Evolutionary conservation across 2,329 filamentous ascomycete genomes (phyloP), one percentile per base, ranked within the genome.

Genomic region (Phoma sp.): DNA sequence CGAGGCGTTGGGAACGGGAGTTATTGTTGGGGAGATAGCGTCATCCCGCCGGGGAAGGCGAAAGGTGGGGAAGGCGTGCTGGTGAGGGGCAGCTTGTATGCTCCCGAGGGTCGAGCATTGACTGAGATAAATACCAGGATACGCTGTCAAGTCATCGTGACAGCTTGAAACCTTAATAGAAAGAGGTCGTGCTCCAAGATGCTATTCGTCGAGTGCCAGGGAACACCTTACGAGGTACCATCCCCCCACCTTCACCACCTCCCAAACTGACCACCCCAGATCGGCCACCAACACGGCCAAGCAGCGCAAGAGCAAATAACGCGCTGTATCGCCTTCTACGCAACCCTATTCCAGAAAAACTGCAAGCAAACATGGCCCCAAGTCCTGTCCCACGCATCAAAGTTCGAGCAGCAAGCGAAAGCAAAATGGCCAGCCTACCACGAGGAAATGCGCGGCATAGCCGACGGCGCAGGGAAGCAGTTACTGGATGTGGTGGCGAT

Each of bases 401-500:
- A 74, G 27, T 86, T 85, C 62, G 74, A 81, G 44, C 66, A 73
- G 6, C 72, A 78, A 0, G 75, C 85, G 1, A 68, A 75, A 35
- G 60, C 65, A 7, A 74, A 74, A 59, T 80, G 77, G 74, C 78
- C 78, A 1, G 68, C 64, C 1, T 79, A 77, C 51, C 70, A 78
- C 7, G 72, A 78, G 33, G 79, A 81, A 56, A 80, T 81, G 71
- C 58, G 63, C 45, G 86, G 83, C 10, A 77, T 87, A 36, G 83
- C 84, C 0, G 76, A 81, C 1, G 84, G 84, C 2, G 77, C 83
- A 0, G 70, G 64, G 0, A 66, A 78, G 7, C 59, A 74, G 0
- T 61, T 85, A 2, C 65, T 81, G 2, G 82, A 85, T 41, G 79
- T 87, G n/a, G 67, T 87, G 1, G 82, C 84, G 1, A 69, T 87